phyloP scores from a whole-genome alignment of 768 basidiomycete genomes.

The Vararia minispora region DNA sequence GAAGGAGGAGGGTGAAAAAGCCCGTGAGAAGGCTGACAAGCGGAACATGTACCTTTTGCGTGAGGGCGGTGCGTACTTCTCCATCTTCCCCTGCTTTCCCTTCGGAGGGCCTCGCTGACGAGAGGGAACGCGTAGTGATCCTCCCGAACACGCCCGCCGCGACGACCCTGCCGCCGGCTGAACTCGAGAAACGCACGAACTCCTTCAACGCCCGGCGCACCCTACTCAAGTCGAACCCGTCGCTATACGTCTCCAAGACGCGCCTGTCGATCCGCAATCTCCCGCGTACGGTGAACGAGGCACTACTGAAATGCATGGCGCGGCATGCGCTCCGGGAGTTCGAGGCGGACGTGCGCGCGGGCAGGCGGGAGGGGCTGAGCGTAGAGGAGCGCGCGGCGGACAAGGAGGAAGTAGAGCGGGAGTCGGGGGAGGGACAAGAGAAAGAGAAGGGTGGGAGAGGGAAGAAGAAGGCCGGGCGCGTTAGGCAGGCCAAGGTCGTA shows the following conservation, averaged over 20 bases:
- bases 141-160: slow-evolving; percentile 82
- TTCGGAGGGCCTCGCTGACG: too few relatives aligned
- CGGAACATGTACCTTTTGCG: slow-evolving; percentile 91
- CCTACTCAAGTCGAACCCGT: slow-evolving; percentile 84
- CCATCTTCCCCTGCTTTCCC: too few relatives aligned
- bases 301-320: slow-evolving; percentile 79
- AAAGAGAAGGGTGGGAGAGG: slow-evolving; percentile 18
- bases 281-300: slow-evolving; percentile 83
- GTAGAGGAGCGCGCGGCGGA: slow-evolving; percentile 59
- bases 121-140: too few relatives aligned
- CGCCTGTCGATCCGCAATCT: slow-evolving; percentile 91
- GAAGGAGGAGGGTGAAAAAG: slow-evolving; percentile 78
- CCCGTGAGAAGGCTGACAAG: slow-evolving; percentile 85
- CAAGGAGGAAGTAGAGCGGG: slow-evolving; percentile 18
- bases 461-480: slow-evolving; percentile 25
- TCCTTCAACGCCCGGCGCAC: slow-evolving; percentile 80
- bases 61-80: slow-evolving; percentile 70
- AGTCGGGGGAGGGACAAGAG: slow-evolving; percentile 16
- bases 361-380: slow-evolving; percentile 46
- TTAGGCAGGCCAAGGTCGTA: slow-evolving; percentile 89
- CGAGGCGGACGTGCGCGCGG: slow-evolving; percentile 62
- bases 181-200: slow-evolving; percentile 74
- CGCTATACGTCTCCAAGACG: slow-evolving; percentile 88
- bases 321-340: slow-evolving; percentile 73
- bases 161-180: slow-evolving; percentile 51